Percentiles rank a stretch among this genome's conserved stretches.
Conservation (phyloP, 2,329 filamentous ascomycete genomes). For the Alternaria triticimaculans region DNA sequence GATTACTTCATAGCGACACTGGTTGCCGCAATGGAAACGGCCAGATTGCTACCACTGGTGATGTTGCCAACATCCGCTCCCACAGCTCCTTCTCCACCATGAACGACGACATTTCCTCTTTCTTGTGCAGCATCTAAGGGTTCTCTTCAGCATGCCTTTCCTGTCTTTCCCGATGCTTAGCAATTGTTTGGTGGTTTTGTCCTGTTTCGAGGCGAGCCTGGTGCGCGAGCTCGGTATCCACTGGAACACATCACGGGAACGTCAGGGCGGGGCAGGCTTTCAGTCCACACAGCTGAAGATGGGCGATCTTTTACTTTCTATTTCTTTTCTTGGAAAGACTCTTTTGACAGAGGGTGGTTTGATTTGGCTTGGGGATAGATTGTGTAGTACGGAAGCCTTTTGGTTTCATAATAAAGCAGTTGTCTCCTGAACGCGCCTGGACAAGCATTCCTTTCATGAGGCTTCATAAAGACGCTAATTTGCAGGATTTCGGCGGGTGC, state of each 20-base stretch:
- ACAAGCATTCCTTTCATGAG: not conserved
- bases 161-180: not conserved
- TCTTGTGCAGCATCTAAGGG: not conserved
- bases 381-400: not conserved
- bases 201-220: not conserved
- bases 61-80: not conserved
- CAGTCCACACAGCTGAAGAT: not conserved
- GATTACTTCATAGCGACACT: not conserved
- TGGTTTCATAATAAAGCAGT: not conserved
- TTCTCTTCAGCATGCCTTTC: not conserved
- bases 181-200: not conserved
- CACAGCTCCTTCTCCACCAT: not conserved
- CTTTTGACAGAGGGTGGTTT: not conserved
- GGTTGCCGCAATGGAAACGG: not conserved
- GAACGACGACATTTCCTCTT: not conserved
- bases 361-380: not conserved
- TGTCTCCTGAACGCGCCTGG: not conserved
- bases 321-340: not conserved
- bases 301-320: not conserved
- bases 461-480: not conserved
- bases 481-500: not conserved
- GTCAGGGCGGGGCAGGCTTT: not conserved
- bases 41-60: not conserved
- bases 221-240: not conserved
- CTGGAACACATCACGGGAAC: not conserved